Conservation (phyloP, 306 rosid genomes). For the Medicago truncatula region DNA sequence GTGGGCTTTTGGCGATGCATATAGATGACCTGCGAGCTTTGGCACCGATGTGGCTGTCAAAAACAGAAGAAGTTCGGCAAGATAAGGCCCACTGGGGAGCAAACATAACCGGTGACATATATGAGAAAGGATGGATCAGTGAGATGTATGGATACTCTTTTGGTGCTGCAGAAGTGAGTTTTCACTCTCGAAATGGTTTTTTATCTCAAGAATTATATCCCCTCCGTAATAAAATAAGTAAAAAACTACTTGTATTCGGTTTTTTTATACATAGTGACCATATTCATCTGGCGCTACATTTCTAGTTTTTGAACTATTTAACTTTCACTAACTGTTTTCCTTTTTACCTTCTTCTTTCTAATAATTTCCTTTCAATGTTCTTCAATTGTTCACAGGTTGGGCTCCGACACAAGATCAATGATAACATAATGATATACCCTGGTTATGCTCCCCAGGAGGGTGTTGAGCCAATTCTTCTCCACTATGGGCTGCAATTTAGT, state of each 20-base stretch:
- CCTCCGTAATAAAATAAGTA: background rate
- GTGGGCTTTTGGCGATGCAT: slow-evolving; percentile 92
- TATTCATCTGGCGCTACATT: slow-evolving; percentile 16
- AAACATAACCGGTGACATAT: slow-evolving; percentile 89
- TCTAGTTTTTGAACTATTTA: slow-evolving; percentile 13
- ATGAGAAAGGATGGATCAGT: slow-evolving; percentile 90
- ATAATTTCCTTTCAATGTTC: background rate
- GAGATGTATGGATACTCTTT: slow-evolving; percentile 98
- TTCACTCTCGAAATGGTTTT: slow-evolving; percentile 2
- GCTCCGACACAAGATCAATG: slow-evolving; percentile 88
- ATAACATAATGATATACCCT: slow-evolving; percentile 90
- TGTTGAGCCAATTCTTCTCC: slow-evolving; percentile 86
- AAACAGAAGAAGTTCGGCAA: slow-evolving; percentile 91
- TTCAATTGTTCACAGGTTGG: slow-evolving; percentile 70
- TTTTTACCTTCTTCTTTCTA: slow-evolving; percentile 14
- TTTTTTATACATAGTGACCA: background rate
- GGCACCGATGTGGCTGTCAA: slow-evolving; percentile 94
- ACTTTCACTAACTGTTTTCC: slow-evolving; percentile 5
- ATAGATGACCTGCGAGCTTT: slow-evolving; percentile 83
- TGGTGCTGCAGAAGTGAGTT: slow-evolving; percentile 93
- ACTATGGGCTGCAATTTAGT: slow-evolving; percentile 77
- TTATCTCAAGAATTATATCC: background rate
- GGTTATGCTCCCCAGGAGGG: slow-evolving; percentile 71
- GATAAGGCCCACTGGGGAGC: slow-evolving; percentile 86
- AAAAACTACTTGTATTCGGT: background rate